Evolutionary conservation across 306 rosid genomes (phyloP).

Genomic region (Cicer chorassanicum): DNA sequence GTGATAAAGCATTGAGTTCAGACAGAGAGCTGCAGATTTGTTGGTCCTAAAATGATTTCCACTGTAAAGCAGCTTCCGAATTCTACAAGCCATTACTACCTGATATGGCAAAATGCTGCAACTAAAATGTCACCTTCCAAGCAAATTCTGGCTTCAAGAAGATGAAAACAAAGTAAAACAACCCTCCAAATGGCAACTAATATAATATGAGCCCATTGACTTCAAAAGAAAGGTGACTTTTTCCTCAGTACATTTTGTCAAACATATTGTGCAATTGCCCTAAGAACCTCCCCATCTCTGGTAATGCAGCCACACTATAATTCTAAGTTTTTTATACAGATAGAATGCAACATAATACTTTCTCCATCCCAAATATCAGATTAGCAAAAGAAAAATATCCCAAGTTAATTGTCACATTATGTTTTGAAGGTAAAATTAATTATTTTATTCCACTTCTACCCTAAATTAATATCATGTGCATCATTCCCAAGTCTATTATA

Average conservation of each 20-base stretch:
- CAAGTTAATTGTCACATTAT: not conserved
- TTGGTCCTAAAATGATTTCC: conserved; percentile 44
- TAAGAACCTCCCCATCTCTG: not conserved
- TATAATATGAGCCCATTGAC: not conserved
- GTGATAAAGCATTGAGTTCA: conserved; percentile 59
- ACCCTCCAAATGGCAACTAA: not conserved
- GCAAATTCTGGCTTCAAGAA: not conserved
- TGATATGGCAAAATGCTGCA: conserved; percentile 18
- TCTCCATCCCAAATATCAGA: not conserved
- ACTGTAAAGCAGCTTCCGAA: conserved; percentile 20
- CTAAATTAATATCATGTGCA: not conserved
- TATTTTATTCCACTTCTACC: not conserved
- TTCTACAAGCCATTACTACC: conserved; percentile 51
- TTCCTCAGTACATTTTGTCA: conserved; percentile 15
- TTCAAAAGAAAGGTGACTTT: not conserved
- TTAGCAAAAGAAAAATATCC: not conserved
- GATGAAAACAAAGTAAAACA: not conserved
- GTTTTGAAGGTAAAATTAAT: not conserved
- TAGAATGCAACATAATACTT: not conserved
- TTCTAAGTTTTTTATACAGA: not conserved
- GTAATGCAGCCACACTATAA: not conserved
- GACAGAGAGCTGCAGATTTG: conserved; percentile 44
- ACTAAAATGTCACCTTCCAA: conserved; percentile 22
- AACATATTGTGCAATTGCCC: not conserved
- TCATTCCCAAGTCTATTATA: not conserved